These are phyloP conservation scores for Kodamaea suecica DNA, from an alignment of 1,139 yeast species.

Conservation along the genomic window DNA sequence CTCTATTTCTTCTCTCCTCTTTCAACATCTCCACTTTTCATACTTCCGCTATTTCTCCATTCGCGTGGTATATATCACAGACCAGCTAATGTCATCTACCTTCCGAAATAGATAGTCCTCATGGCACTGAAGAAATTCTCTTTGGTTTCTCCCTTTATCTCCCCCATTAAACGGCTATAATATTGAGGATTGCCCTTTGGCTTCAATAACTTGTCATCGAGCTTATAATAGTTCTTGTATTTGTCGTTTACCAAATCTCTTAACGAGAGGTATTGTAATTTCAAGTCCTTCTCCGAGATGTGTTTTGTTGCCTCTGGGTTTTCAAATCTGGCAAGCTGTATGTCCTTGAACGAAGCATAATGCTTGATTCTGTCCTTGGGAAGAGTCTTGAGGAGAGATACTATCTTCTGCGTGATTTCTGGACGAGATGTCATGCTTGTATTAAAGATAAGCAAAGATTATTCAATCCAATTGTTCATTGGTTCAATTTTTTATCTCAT, in stretches of 20 bases:
- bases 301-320: constrained; percentile 22
- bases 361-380: constrained; percentile 69
- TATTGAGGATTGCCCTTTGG: constrained; percentile 86
- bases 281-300: constrained; percentile 48
- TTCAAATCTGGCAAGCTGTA: constrained; percentile 55
- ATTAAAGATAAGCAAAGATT: too few species aligned
- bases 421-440: constrained; percentile 9
- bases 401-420: constrained; percentile 36
- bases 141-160: constrained; percentile 69
- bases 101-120: constrained; percentile 69
- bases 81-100: constrained; percentile 38
- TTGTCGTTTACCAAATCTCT: constrained; percentile 59
- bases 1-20: not conserved
- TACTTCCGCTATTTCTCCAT: too few species aligned
- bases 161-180: constrained; percentile 66
- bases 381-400: constrained; percentile 40
- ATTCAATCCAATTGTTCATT: too few species aligned
- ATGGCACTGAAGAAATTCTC: constrained; percentile 64
- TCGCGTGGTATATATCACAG: too few species aligned
- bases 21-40: not conserved
- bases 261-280: constrained; percentile 58
- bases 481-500: too few species aligned
- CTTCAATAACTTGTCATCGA: constrained; percentile 60
- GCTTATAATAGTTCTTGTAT: constrained; percentile 59
- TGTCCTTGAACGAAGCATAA: constrained; percentile 63